Base-by-base conservation (phyloP, 495 filamentous ascomycete species). In the Annulohypoxylon bovei region DNA sequence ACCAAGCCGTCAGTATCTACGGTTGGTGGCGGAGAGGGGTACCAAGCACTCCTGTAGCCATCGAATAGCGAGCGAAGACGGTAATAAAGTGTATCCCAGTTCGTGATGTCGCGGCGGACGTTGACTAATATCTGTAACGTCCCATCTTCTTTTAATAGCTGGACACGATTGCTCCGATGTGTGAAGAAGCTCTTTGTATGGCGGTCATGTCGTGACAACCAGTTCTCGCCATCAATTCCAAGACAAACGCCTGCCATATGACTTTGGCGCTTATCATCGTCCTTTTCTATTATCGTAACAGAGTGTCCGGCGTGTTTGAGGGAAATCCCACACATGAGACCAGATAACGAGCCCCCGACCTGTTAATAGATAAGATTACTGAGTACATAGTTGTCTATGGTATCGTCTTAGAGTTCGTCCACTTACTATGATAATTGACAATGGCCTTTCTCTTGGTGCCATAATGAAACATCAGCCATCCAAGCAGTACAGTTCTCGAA, bases 301-400 rank as follows among this genome's bases (percentile, higher is more conserved):
- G 68, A 65, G 50, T 77, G 67, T 27, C 78, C 79, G 6, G 73
- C 75, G 7, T 73, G 58, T 63, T 77, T 80, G 53, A 79, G 53
- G 23, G 75, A 53, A 30, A 79, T 62, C 1, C 74, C 79, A 57
- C 73, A 72, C 76, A 81, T 74, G 7, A 81, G 62, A 22, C 77
- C 79, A 6, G 76, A 62, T 0, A 80, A 39, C n/a, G 79, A 81
- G 42, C 79, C 79, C 35, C 79, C 77, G 20, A 80, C 59, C 79
- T 70, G n/a, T n/a, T n/a, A n/a, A n/a, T n/a, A n/a, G n/a, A n/a
- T n/a, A n/a, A n/a, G n/a, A n/a, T n/a, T n/a, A n/a, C n/a, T n/a
- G n/a, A n/a, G n/a, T n/a, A n/a, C n/a, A n/a, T n/a, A n/a, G n/a
- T n/a, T n/a, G n/a, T n/a, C n/a, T n/a, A n/a, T n/a, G n/a, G n/a